phyloP scores from a whole-genome alignment of 352 stramenopile genomes.

The Globisporangium barbulae region DNA sequence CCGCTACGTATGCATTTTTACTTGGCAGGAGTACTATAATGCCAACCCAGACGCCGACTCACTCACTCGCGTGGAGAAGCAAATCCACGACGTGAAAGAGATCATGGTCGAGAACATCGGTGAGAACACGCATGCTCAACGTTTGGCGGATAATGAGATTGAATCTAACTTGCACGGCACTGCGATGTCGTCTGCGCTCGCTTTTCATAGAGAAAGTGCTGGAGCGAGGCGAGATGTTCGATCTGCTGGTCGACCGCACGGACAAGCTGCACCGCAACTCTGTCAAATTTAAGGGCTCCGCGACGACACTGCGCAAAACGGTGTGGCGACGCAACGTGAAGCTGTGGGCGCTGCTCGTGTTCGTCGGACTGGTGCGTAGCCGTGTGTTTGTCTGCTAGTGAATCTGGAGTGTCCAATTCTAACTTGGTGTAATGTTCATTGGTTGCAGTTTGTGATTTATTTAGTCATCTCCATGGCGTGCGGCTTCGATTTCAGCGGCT shows the following conservation, averaged over 20 bases:
- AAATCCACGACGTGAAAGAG: conserved; percentile 98
- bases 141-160: not conserved
- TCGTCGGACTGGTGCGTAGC: conserved; percentile 55
- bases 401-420: not conserved
- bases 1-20: not conserved
- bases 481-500: conserved; percentile 80
- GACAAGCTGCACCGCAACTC: conserved; percentile 97
- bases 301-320: conserved; percentile 81
- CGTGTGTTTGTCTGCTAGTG: not conserved
- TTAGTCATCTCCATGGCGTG: conserved; percentile 86
- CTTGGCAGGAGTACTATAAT: conserved; percentile 75
- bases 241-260: conserved; percentile 90
- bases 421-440: not conserved
- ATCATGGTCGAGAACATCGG: conserved; percentile 99
- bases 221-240: conserved; percentile 98
- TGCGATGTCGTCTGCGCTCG: not conserved
- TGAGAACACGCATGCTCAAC: conserved; percentile 15
- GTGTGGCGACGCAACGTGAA: conserved; percentile 91
- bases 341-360: conserved; percentile 76
- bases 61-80: conserved; percentile 90
- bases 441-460: conserved; percentile 73
- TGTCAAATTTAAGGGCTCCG: conserved; percentile 95
- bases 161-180: not conserved
- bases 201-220: conserved; percentile 92
- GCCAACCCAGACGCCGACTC: conserved; percentile 90